Evolutionary conservation across 2,329 filamentous ascomycete species (phyloP).

Genomic region (Pyrenochaeta sp.): DNA sequence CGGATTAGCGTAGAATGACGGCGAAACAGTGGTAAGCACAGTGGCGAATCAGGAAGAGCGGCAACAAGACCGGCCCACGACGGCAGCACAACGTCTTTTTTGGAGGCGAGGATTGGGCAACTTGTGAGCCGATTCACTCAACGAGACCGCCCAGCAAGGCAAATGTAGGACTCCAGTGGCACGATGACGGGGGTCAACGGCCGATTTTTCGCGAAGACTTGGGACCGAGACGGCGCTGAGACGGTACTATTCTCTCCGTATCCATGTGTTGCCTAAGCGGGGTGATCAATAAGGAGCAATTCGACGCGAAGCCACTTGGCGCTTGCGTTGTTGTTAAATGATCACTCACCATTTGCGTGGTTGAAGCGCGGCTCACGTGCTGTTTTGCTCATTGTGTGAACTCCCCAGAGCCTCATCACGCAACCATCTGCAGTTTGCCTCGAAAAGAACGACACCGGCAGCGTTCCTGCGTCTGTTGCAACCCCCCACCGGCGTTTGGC

Average conservation of each 20-base stretch:
- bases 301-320: slow-evolving; percentile 17
- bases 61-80: no score
- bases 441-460: neutral
- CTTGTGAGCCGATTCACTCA: neutral
- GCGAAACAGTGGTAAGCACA: no score
- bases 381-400: neutral
- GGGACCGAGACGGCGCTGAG: slow-evolving; percentile 28
- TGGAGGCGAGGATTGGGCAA: no score
- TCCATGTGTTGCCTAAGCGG: slow-evolving; percentile 19
- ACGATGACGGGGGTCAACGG: neutral
- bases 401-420: neutral
- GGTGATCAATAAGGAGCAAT: slow-evolving; percentile 17
- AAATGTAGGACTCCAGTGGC: neutral
- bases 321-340: slow-evolving; percentile 13
- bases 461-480: slow-evolving; percentile 13
- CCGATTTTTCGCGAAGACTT: slow-evolving; percentile 5
- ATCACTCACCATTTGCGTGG: neutral
- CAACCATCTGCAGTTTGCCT: neutral
- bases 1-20: no score
- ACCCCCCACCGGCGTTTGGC: neutral
- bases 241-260: slow-evolving; percentile 13
- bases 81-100: no score
- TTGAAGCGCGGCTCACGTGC: neutral
- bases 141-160: neutral
- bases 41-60: no score